A percentile compares a stretch with the other conserved stretches of the same genome.
These are phyloP conservation scores for Leishmania amazonensis DNA, from an alignment of 208 protist species.

Conservation along the genomic window DNA sequence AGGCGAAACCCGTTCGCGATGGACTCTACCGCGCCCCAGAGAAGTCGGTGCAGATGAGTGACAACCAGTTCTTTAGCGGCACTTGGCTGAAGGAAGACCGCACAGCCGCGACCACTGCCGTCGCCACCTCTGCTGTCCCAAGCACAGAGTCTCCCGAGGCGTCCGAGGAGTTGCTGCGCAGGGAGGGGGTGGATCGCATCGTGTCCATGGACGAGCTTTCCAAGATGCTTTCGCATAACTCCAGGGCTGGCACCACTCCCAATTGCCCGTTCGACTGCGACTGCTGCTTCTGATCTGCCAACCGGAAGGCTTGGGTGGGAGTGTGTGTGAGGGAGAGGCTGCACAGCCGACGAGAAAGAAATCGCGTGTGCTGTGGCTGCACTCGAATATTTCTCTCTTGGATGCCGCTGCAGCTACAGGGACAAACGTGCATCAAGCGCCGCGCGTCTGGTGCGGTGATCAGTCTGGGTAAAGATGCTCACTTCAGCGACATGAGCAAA, in stretches of 20 bases:
- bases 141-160: conserved; percentile 14
- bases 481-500: not conserved
- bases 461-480: not conserved
- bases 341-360: not conserved
- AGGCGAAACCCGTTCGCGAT: conserved; percentile 37
- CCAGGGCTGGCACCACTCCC: conserved; percentile 78
- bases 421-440: not conserved
- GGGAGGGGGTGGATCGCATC: conserved; percentile 83
- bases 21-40: conserved; percentile 79
- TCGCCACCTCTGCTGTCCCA: not conserved
- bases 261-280: conserved; percentile 93
- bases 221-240: conserved; percentile 75
- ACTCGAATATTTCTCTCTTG: too few species aligned
- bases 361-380: not conserved
- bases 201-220: conserved; percentile 73
- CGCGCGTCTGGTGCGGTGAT: not conserved
- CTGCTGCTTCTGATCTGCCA: conserved; percentile 78
- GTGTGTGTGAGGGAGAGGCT: not conserved
- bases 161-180: conserved; percentile 29
- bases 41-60: conserved; percentile 76
- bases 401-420: not conserved
- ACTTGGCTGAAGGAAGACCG: conserved; percentile 34
- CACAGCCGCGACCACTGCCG: not conserved
- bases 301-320: not conserved
- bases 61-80: conserved; percentile 78